Percentiles rank a stretch among this genome's conserved stretches.
These are phyloP conservation scores for Yamadazyma buinensis DNA, from an alignment of 1,139 yeast species.

Conservation along the genomic window DNA sequence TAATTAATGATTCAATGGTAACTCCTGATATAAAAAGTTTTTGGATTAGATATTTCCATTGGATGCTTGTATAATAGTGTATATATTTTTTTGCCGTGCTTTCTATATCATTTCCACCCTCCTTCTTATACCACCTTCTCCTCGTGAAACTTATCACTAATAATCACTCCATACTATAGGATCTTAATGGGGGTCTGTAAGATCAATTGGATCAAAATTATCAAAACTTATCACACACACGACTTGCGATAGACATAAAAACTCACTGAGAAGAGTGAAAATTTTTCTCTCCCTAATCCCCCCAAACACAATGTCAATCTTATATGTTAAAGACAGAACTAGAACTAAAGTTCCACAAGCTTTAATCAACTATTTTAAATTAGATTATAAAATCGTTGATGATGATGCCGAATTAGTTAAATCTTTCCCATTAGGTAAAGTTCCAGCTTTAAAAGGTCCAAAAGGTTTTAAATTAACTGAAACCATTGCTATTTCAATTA, in stretches of 20 bases:
- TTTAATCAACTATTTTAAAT: conserved; percentile 64
- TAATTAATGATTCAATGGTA: conserved; percentile 22
- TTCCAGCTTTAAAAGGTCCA: conserved; percentile 78
- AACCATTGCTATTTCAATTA: conserved; percentile 64
- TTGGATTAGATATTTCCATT: conserved; percentile 13
- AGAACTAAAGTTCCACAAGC: conserved; percentile 41
- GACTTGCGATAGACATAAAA: neutral
- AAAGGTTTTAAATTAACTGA: conserved; percentile 80
- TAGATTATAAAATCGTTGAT: conserved; percentile 62
- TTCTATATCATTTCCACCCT: neutral
- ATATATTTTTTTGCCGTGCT: neutral
- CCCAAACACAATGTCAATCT: conserved; percentile 63
- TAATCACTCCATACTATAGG: too few relatives aligned
- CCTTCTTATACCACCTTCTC: neutral
- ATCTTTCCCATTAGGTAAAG: conserved; percentile 67
- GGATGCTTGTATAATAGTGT: conserved; percentile 13
- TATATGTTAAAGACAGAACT: conserved; percentile 49
- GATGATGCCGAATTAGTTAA: conserved; percentile 44
- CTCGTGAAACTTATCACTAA: too few relatives aligned
- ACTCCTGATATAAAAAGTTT: conserved; percentile 18
- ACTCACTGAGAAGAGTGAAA: too few relatives aligned
- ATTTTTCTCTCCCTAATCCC: neutral
- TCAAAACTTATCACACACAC: too few relatives aligned
- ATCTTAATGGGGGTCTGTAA: too few relatives aligned
- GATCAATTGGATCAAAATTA: too few relatives aligned